Percentiles rank a stretch among this genome's conserved stretches.
Conservation (phyloP, 2,329 filamentous ascomycete genomes). For the Alternaria incomplexa region DNA sequence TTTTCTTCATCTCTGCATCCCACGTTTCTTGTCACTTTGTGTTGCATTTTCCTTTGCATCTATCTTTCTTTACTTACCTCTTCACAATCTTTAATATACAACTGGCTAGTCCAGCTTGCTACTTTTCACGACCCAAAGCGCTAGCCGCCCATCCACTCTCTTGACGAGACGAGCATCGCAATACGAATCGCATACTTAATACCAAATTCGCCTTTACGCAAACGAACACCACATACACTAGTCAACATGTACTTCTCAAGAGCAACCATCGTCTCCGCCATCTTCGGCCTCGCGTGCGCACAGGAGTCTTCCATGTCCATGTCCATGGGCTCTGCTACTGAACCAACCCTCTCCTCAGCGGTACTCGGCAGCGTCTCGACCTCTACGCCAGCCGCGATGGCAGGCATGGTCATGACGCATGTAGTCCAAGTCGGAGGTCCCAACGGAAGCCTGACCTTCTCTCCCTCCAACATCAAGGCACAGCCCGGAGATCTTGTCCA, state of each 20-base stretch:
- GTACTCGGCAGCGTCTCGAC: background rate
- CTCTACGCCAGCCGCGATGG: background rate
- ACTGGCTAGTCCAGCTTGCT: conserved; percentile 47
- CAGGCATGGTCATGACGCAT: conserved; percentile 52
- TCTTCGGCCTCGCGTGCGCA: conserved; percentile 38
- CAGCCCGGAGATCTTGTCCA: conserved; percentile 63
- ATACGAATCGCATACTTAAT: conserved; percentile 34
- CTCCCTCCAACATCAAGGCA: conserved; percentile 69
- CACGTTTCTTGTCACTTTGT: conserved; percentile 28
- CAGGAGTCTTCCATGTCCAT: conserved; percentile 14
- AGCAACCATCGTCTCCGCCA: conserved; percentile 37
- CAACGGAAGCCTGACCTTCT: conserved; percentile 63
- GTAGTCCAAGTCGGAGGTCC: conserved; percentile 69
- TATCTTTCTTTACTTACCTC: conserved; percentile 35
- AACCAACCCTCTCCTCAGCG: background rate
- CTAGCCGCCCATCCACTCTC: conserved; percentile 45
- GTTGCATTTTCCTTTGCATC: conserved; percentile 39
- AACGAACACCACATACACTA: conserved; percentile 12
- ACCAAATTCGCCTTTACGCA: conserved; percentile 2
- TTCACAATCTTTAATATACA: conserved; percentile 41
- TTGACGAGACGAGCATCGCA: conserved; percentile 22
- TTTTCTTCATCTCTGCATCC: conserved; percentile 36
- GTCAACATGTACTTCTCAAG: conserved; percentile 44
- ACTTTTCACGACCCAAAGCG: conserved; percentile 31
- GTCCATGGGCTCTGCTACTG: background rate